Conservation (phyloP, 768 basidiomycete genomes). For the Lactarius sanguifluus region DNA sequence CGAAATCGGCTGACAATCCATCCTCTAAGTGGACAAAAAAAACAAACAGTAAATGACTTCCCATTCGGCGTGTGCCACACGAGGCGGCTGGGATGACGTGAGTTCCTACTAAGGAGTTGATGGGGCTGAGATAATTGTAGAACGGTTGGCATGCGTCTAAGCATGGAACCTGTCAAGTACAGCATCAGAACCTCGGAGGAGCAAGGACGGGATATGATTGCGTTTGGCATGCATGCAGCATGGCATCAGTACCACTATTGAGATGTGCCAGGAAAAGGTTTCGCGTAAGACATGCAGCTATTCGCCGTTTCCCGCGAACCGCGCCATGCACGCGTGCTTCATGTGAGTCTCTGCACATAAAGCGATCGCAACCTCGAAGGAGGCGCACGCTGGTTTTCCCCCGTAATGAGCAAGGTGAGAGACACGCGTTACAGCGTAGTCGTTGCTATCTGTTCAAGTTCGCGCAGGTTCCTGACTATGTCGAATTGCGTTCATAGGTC, state of each 20-base stretch:
- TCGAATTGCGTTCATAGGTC: constrained; percentile 3
- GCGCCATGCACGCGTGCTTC: constrained; percentile 24
- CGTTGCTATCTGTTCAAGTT: neutral
- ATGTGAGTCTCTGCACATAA: constrained; percentile 20
- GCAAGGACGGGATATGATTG: constrained; percentile 20
- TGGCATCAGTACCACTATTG: constrained; percentile 15
- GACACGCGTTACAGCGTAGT: constrained; percentile 11
- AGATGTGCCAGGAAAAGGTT: constrained; percentile 7
- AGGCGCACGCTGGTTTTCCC: constrained; percentile 22
- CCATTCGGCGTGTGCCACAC: constrained; percentile 28
- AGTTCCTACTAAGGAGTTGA: constrained; percentile 14
- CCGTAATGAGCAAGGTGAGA: constrained; percentile 21
- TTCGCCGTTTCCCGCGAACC: constrained; percentile 20
- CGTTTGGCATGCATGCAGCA: constrained; percentile 18
- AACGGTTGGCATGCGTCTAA: constrained; percentile 12
- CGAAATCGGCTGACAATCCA: constrained; percentile 16
- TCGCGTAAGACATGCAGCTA: constrained; percentile 23
- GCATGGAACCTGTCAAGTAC: constrained; percentile 18
- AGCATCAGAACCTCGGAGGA: constrained; percentile 8
- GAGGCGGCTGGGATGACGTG: constrained; percentile 26
- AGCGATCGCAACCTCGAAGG: constrained; percentile 28
- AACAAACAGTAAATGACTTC: constrained; percentile 16
- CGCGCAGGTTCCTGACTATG: constrained; percentile 1
- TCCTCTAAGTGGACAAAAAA: constrained; percentile 12
- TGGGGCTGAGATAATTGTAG: constrained; percentile 22